phyloP scores from a whole-genome alignment of 768 basidiomycete species.

The Termitomyces sp. region DNA sequence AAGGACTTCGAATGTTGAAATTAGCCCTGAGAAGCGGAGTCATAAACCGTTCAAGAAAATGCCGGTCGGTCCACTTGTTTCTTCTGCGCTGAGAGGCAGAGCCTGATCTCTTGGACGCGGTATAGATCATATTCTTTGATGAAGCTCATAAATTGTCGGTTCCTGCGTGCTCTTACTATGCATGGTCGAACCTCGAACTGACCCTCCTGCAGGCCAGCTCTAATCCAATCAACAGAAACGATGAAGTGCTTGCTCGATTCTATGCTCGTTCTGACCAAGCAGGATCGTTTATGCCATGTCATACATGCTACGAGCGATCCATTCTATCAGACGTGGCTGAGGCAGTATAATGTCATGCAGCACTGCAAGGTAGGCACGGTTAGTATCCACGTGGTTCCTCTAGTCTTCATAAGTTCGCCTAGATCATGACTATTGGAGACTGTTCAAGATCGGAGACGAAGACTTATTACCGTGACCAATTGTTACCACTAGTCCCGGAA shows the following conservation, averaged over 20 bases:
- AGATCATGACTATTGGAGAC: constrained; percentile 80
- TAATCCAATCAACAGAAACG: constrained; percentile 72
- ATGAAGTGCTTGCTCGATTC: constrained; percentile 85
- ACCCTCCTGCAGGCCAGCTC: constrained; percentile 45
- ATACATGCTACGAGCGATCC: constrained; percentile 81
- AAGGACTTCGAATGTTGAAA: constrained; percentile 18
- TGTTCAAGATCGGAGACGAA: constrained; percentile 69
- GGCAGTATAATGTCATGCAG: constrained; percentile 75
- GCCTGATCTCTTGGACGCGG: not conserved
- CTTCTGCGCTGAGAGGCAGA: not conserved
- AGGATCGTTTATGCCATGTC: constrained; percentile 80
- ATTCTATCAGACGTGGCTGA: constrained; percentile 80
- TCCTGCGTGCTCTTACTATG: not conserved
- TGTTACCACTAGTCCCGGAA: constrained; percentile 70
- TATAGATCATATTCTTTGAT: constrained; percentile 67
- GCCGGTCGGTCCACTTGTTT: constrained; percentile 12
- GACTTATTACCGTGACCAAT: constrained; percentile 55
- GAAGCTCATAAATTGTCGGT: constrained; percentile 80
- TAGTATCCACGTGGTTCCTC: not conserved
- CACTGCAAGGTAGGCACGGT: constrained; percentile 63
- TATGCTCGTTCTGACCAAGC: constrained; percentile 83
- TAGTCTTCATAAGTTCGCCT: not conserved
- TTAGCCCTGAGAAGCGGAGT: constrained; percentile 28
- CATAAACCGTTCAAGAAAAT: constrained; percentile 47
- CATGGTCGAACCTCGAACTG: constrained; percentile 1